phyloP scores from a whole-genome alignment of 2,329 filamentous ascomycete species.

The Sporothrix luriei region DNA sequence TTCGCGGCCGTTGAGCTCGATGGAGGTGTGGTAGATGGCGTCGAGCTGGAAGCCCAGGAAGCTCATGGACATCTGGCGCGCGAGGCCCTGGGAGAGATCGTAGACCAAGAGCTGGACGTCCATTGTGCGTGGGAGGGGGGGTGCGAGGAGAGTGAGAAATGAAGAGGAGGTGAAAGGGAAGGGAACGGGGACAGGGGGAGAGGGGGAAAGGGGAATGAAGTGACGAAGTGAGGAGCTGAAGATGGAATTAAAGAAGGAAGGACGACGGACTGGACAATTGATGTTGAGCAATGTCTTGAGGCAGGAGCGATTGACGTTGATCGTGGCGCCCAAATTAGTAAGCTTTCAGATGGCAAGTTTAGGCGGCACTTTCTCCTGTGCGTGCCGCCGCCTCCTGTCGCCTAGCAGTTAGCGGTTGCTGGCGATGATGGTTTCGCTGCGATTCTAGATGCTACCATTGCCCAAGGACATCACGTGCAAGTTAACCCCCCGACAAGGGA shows the following conservation, averaged over 20 bases:
- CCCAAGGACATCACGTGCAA: background rate
- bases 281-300: background rate
- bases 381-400: slow-evolving; percentile 19
- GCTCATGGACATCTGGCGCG: slow-evolving; percentile 57
- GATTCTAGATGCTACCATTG: slow-evolving; percentile 20
- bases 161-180: background rate
- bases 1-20: slow-evolving; percentile 81
- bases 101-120: slow-evolving; percentile 78
- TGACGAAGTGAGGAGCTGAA: background rate
- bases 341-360: slow-evolving; percentile 6
- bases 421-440: background rate
- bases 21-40: slow-evolving; percentile 91
- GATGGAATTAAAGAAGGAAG: background rate
- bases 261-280: background rate
- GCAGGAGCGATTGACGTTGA: slow-evolving; percentile 10
- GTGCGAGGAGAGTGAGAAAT: background rate
- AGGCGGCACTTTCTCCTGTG: background rate
- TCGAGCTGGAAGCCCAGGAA: slow-evolving; percentile 69
- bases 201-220: background rate
- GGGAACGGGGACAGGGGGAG: too few species aligned
- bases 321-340: slow-evolving; percentile 13
- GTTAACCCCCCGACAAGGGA: too few species aligned
- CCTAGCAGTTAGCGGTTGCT: background rate
- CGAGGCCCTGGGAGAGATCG: slow-evolving; percentile 69
- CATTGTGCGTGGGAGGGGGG: slow-evolving; percentile 50